Conservation (phyloP, 1,139 yeast species). For the Protomyces arabidopsidicola region DNA sequence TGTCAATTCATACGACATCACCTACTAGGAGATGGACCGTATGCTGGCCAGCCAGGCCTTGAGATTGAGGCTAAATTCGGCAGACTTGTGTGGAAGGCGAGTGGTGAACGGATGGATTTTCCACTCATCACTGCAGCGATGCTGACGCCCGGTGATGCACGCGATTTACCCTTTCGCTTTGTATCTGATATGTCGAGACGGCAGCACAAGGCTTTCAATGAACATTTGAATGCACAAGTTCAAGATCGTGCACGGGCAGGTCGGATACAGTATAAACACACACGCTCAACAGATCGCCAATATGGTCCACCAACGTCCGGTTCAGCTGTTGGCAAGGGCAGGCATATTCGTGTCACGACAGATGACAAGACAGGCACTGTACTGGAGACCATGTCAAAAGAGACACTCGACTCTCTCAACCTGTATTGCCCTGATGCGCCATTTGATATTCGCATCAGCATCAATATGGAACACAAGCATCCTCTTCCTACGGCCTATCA, state of each 20-base stretch:
- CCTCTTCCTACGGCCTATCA: not conserved
- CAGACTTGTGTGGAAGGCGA: slow-evolving; percentile 57
- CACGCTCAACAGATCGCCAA: slow-evolving; percentile 18
- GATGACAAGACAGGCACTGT: slow-evolving; percentile 27
- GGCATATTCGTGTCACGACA: slow-evolving; percentile 27
- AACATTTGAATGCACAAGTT: slow-evolving; percentile 27
- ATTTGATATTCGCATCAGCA: slow-evolving; percentile 31
- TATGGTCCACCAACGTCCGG: slow-evolving; percentile 2
- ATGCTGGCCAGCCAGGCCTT: slow-evolving; percentile 35
- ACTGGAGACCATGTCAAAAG: slow-evolving; percentile 29
- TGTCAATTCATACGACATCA: slow-evolving; percentile 4
- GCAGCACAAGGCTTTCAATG: slow-evolving; percentile 27
- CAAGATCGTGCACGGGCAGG: slow-evolving; percentile 20
- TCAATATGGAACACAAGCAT: slow-evolving; percentile 31
- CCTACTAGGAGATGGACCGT: slow-evolving; percentile 4
- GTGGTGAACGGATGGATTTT: slow-evolving; percentile 54
- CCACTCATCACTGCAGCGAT: slow-evolving; percentile 69
- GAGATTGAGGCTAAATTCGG: slow-evolving; percentile 78
- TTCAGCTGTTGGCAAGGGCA: not conserved
- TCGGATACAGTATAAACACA: slow-evolving; percentile 21
- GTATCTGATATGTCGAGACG: slow-evolving; percentile 27
- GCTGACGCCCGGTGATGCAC: slow-evolving; percentile 37
- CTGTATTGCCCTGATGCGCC: slow-evolving; percentile 30
- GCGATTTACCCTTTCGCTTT: slow-evolving; percentile 13
- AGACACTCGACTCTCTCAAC: slow-evolving; percentile 30